Percentiles rank a stretch among this genome's conserved stretches.
phyloP scores from a whole-genome alignment of 768 basidiomycete species.

The Boletus coccyginus region DNA sequence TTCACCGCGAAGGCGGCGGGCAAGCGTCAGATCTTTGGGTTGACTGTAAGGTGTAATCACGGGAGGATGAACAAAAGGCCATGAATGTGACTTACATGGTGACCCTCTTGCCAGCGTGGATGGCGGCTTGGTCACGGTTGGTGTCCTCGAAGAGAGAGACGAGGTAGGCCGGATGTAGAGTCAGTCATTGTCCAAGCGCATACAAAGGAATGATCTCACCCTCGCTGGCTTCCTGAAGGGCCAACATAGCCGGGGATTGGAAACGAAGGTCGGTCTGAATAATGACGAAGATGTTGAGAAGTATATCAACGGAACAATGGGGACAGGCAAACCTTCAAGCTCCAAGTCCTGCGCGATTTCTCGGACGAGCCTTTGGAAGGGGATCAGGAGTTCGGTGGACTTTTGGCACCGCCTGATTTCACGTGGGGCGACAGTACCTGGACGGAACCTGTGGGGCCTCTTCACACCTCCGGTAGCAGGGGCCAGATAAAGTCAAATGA shows the following conservation, averaged over 20 bases:
- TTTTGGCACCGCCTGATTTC: conserved; percentile 93
- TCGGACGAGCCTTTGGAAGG: conserved; percentile 92
- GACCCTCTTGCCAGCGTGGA: conserved; percentile 76
- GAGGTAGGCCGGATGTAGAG: conserved; percentile 53
- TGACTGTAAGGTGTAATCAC: conserved; percentile 20
- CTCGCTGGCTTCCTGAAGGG: conserved; percentile 88
- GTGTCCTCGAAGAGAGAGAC: conserved; percentile 83
- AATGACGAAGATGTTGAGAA: background rate
- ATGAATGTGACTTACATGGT: conserved; percentile 51
- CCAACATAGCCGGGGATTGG: conserved; percentile 92
- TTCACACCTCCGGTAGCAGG: conserved; percentile 87
- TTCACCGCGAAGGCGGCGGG: conserved; percentile 33
- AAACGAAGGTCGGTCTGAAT: conserved; percentile 81
- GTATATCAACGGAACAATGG: background rate
- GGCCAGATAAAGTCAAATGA: conserved; percentile 56
- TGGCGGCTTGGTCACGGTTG: conserved; percentile 81
- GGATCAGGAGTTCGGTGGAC: conserved; percentile 88
- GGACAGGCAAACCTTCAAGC: conserved; percentile 61
- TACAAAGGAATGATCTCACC: conserved; percentile 11
- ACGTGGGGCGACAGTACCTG: conserved; percentile 90
- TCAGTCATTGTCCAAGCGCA: background rate
- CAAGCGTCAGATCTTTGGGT: conserved; percentile 34
- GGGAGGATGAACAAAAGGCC: background rate
- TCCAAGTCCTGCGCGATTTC: conserved; percentile 97
- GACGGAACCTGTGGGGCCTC: conserved; percentile 91